Percentiles rank a stretch among this genome's conserved stretches.
Conservation (phyloP, 306 rosid genomes). For the Senna siamea region DNA sequence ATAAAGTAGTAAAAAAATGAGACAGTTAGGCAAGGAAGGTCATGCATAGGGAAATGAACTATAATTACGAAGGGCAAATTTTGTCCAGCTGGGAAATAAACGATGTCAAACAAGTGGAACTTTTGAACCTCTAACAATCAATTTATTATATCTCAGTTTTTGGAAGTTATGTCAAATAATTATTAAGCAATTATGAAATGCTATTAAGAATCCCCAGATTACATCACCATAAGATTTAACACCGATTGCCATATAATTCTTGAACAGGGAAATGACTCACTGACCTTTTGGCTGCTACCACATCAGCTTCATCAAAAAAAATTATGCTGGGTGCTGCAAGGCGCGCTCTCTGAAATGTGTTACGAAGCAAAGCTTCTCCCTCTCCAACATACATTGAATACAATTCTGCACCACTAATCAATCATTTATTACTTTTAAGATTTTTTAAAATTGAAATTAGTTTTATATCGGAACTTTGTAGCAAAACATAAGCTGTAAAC, state of each 20-base stretch:
- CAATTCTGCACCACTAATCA: conserved; percentile 86
- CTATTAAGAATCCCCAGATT: not conserved
- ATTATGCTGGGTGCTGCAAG: conserved; percentile 91
- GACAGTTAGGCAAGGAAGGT: no score
- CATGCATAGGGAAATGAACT: not conserved
- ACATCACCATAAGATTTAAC: conserved; percentile 4
- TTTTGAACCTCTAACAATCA: not conserved
- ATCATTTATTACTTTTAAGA: conserved; percentile 42
- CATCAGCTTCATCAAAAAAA: conserved; percentile 93
- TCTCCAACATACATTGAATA: conserved; percentile 95
- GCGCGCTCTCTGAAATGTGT: conserved; percentile 83
- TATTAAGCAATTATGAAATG: conserved; percentile 15
- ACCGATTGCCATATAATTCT: conserved; percentile 12
- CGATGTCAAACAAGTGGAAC: not conserved
- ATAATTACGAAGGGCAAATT: not conserved
- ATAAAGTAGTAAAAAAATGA: not conserved
- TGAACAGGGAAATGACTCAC: conserved; percentile 37
- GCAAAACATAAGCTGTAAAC: conserved; percentile 16
- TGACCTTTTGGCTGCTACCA: conserved; percentile 87
- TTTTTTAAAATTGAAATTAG: conserved; percentile 28
- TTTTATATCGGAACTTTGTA: conserved; percentile 9
- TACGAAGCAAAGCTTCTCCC: conserved; percentile 87
- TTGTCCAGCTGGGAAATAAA: not conserved
- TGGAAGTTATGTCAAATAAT: not conserved
- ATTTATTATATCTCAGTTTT: not conserved